Percentiles rank a stretch among this genome's conserved stretches.
Evolutionary conservation across 2,329 filamentous ascomycete genomes (phyloP).

Genomic region (Alternaria novae-zelandiae): DNA sequence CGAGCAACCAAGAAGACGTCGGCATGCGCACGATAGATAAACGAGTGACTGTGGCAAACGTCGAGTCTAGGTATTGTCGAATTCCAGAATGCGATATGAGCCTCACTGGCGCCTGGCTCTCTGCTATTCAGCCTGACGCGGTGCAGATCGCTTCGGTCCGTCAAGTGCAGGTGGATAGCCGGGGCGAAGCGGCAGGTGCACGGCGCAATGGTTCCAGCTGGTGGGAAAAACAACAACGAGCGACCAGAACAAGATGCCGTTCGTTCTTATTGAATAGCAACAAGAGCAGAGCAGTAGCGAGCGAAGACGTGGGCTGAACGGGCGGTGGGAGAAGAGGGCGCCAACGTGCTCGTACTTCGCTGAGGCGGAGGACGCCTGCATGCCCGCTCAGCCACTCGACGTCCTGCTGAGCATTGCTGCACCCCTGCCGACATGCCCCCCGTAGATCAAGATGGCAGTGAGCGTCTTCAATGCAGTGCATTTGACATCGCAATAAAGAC

Average conservation of each 20-base stretch:
- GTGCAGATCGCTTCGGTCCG: slow-evolving; percentile 28
- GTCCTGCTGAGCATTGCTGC: slow-evolving; percentile 15
- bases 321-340: slow-evolving; percentile 14
- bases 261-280: background rate
- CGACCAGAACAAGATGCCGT: background rate
- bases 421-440: slow-evolving; percentile 10
- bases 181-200: slow-evolving; percentile 18
- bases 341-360: slow-evolving; percentile 20
- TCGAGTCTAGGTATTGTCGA: slow-evolving; percentile 1
- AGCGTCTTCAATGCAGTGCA: background rate
- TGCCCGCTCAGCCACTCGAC: slow-evolving; percentile 26
- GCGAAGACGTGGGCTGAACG: slow-evolving; percentile 5
- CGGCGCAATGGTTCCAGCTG: slow-evolving; percentile 7
- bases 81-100: slow-evolving; percentile 7
- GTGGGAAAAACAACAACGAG: slow-evolving; percentile 11
- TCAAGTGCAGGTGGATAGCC: slow-evolving; percentile 13
- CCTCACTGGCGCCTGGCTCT: slow-evolving; percentile 11
- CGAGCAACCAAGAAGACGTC: slow-evolving; percentile 5
- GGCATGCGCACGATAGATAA: slow-evolving; percentile 16
- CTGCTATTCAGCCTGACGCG: slow-evolving; percentile 31
- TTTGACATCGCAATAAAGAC: background rate
- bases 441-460: slow-evolving; percentile 5
- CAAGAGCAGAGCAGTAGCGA: slow-evolving; percentile 2
- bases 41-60: slow-evolving; percentile 17
- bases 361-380: slow-evolving; percentile 26